These are phyloP conservation scores for Tephrocybe rancida DNA, from an alignment of 768 basidiomycete genomes.

Conservation along the genomic window DNA sequence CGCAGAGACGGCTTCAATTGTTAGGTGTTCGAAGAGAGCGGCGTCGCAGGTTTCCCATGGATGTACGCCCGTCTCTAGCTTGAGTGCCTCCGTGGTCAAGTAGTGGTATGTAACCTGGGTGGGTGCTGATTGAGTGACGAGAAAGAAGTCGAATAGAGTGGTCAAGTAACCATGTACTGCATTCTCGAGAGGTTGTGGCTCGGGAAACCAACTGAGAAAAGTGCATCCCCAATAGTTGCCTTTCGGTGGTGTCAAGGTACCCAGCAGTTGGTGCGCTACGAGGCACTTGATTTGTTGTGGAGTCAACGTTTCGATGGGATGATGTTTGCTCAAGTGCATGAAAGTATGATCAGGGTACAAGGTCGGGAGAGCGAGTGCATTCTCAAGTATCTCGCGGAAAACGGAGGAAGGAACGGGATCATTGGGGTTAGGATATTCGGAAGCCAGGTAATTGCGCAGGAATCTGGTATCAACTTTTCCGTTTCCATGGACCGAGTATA, in stretches of 20 bases:
- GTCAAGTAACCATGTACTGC: conserved; percentile 31
- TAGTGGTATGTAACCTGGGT: conserved; percentile 1
- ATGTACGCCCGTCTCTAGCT: not conserved
- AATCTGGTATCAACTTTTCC: conserved; percentile 23
- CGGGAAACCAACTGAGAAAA: conserved; percentile 33
- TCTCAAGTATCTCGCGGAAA: conserved; percentile 24
- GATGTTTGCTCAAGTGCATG: conserved; percentile 19
- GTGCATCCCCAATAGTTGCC: conserved; percentile 32
- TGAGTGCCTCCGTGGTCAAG: not conserved
- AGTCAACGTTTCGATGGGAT: conserved; percentile 18
- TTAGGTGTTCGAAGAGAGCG: conserved; percentile 21
- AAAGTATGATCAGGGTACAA: conserved; percentile 27
- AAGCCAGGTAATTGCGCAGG: conserved; percentile 19
- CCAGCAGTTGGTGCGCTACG: conserved; percentile 32
- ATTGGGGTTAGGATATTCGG: conserved; percentile 16
- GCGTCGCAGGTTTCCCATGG: conserved; percentile 9
- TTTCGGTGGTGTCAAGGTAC: conserved; percentile 27
- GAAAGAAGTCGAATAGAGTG: conserved; percentile 31
- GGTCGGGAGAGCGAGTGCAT: conserved; percentile 27
- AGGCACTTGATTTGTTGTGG: conserved; percentile 25
- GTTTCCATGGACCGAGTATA: conserved; percentile 33
- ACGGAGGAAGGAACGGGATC: conserved; percentile 10
- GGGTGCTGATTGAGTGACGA: not conserved
- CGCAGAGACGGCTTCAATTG: conserved; percentile 22
- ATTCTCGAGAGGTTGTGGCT: conserved; percentile 24